Base-by-base conservation (phyloP, 768 basidiomycete species). In the Mrakia gelida region DNA sequence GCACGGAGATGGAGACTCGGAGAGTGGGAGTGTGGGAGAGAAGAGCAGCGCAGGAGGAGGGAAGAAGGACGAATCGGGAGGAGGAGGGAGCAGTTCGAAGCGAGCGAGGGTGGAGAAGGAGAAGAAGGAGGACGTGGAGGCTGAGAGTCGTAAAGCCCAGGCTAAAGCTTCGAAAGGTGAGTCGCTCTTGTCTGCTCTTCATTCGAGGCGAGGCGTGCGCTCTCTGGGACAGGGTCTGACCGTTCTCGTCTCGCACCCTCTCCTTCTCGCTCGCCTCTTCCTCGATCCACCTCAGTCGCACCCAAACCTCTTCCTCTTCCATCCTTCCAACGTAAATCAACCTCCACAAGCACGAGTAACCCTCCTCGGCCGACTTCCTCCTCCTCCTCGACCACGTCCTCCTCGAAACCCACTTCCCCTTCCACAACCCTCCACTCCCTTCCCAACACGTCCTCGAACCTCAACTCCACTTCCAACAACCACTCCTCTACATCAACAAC, bases 321-420 rank as follows among this genome's bases (percentile, higher is more conserved):
- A 18, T 70, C 67, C 9, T 70, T 70, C 38, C 32, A 38, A 8
- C 67, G 67, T 38, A 70, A 70, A 38, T 41, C 67, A 21, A 41
- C 34, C 10, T 70, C 67, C 38, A 26, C 18, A 9, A 13, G 11
- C 34, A 26, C 21, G 2, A 23, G 32, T 21, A 70, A 70, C 38
- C 67, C 34, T n/a, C 67, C 67, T 23, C 67, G 67, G 1, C 67
- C 67, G 38, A 41, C 67, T 6, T 70, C 63, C 30, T 65, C 63
- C 32, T 65, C 67, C 21, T 70, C 67, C 38, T 70, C 67, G 67
- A 41, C 67, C 59, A 28, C 59, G 34, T 70, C 67, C 34, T 70
- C 67, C 38, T 72, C 71, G n/a, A 73, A 73, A 73, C 72, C 72
- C 3, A 26, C 72, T 2, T 73, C 72, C 18, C 72, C 72, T 21